phyloP scores from a whole-genome alignment of 495 filamentous ascomycete genomes.

The Penicillium canescens region DNA sequence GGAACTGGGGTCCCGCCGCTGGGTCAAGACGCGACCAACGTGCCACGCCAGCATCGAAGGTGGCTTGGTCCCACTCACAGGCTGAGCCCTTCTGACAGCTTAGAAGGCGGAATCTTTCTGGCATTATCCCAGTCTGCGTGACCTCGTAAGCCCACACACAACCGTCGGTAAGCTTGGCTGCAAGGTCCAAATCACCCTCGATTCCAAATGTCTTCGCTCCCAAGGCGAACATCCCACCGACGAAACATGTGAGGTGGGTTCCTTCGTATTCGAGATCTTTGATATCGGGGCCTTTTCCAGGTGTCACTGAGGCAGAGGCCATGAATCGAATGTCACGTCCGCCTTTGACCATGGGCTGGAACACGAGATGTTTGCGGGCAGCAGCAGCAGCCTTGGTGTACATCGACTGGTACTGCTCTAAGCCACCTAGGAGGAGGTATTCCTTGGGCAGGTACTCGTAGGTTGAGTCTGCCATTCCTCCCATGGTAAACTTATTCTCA shows the following conservation, averaged over 20 bases:
- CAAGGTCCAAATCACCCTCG: conserved; percentile 79
- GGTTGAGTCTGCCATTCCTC: conserved; percentile 82
- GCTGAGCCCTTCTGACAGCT: conserved; percentile 64
- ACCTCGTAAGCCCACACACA: conserved; percentile 92
- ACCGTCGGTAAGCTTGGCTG: conserved; percentile 80
- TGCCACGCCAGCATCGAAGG: conserved; percentile 49
- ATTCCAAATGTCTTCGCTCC: conserved; percentile 83
- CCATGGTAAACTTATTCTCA: conserved; percentile 64
- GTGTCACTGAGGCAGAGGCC: conserved; percentile 48
- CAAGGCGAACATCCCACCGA: conserved; percentile 91
- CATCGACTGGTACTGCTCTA: conserved; percentile 78
- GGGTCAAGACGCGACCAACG: conserved; percentile 44
- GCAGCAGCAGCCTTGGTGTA: conserved; percentile 72
- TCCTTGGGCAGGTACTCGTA: conserved; percentile 96
- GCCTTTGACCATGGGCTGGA: conserved; percentile 77
- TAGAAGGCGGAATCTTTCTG: conserved; percentile 67
- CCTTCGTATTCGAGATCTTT: conserved; percentile 55
- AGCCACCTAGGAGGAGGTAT: conserved; percentile 74
- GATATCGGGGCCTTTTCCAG: conserved; percentile 16
- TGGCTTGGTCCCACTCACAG: conserved; percentile 77
- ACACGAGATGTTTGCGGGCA: conserved; percentile 76
- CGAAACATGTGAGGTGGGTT: conserved; percentile 84
- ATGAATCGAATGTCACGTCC: conserved; percentile 74
- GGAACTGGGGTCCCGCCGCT: conserved; percentile 31
- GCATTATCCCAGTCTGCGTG: conserved; percentile 86